Evolutionary conservation across 2,329 filamentous ascomycete species (phyloP), one percentile per base, ranked within the genome.

Genomic region (Pestalotiopsis sp.): DNA sequence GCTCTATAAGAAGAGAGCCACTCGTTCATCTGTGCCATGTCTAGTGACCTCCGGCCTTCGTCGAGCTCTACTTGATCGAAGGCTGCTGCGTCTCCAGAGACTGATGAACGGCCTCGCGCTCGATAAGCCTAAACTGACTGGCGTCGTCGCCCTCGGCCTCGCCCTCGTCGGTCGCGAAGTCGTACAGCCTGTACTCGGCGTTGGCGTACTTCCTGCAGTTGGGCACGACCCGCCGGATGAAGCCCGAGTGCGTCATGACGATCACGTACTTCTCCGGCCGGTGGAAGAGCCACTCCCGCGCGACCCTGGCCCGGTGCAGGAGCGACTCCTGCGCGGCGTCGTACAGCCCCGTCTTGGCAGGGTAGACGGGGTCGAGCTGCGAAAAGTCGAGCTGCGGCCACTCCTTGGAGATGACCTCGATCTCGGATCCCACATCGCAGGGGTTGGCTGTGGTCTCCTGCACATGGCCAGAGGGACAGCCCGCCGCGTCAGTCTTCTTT

Each of bases 311-410:
- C 64, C 77, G 72, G 57, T 71, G 68, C 45, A 62, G 72, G 31
- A 76, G 74, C 7, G 75, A 71, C 36, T 76, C 73, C 66, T 78
- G 74, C 12, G 73, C 73, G 36, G 73, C 72, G 36, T 74, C 74
- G 63, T 78, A 79, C 41, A 79, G n/a, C 3, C 76, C 77, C 20
- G 64, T 76, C 70, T 79, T 79, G 66, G 75, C 70, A 17, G 77
- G 77, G 59, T 77, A 79, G 17, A 77, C 63, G 4, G 76, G 75
- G 59, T 79, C 77, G 23, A 79, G 66, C 23, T 66, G 64, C 3
- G 77, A 77, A 72, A 79, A 79, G 64, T 78, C 75, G 56, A 74
- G 72, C n/a, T 71, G 70, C 3, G 77, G 76, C 76, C 76, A 79
- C 67, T 73, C 72, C 25, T 71, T 70, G 68, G 74, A 66, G 23